A percentile compares a stretch with the other conserved stretches of the same genome.
Conservation (phyloP, 169 alveolate genomes). For the Cryptosporidium ubiquitum region DNA sequence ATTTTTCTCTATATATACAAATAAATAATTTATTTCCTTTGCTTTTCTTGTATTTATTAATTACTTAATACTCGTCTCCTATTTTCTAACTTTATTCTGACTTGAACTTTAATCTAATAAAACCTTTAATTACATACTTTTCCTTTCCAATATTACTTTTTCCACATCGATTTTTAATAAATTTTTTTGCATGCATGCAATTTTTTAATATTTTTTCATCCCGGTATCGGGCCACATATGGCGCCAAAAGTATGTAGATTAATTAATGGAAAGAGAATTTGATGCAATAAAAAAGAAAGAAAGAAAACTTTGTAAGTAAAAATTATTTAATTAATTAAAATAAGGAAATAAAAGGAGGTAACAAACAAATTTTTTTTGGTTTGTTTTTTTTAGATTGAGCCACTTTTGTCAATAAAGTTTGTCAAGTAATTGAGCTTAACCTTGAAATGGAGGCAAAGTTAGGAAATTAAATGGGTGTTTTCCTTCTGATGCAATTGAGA, state of each 20-base stretch:
- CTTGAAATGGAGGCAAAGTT: not conserved
- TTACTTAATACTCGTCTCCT: not conserved
- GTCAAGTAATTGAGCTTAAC: not conserved
- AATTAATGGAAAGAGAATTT: not conserved
- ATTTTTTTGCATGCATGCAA: conserved; percentile 12
- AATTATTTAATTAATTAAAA: too few relatives aligned
- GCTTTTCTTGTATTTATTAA: not conserved
- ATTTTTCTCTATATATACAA: not conserved
- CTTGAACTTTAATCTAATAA: not conserved
- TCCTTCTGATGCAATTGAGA: not conserved
- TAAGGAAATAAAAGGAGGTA: too few relatives aligned
- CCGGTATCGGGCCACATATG: conserved; percentile 48
- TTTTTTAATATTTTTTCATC: not conserved
- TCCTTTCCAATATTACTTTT: not conserved
- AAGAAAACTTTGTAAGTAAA: not conserved
- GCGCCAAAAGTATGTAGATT: conserved; percentile 39
- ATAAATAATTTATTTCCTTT: not conserved
- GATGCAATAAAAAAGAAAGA: not conserved
- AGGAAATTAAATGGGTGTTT: not conserved
- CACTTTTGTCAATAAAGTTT: too few relatives aligned
- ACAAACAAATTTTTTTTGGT: too few relatives aligned
- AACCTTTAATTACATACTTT: not conserved
- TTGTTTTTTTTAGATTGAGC: too few relatives aligned
- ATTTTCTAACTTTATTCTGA: conserved; percentile 3
- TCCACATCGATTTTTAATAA: not conserved